phyloP scores from a whole-genome alignment of 768 basidiomycete genomes.

The Leccinum longicurvipes region DNA sequence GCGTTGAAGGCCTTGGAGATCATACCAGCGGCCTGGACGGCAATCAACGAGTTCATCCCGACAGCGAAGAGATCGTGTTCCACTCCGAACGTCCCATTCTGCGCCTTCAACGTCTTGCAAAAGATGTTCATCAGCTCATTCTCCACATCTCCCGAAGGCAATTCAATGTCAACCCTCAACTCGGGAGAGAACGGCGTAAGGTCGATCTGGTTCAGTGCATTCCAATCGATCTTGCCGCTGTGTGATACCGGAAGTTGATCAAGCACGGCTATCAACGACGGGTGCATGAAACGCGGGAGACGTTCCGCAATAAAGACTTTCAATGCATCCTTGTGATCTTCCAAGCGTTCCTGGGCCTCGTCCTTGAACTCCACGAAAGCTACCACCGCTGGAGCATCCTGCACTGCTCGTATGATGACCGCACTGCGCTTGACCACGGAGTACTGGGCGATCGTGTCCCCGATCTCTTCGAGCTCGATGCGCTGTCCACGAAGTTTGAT shows the following conservation, averaged over 20 bases:
- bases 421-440: conserved; percentile 18
- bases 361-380: conserved; percentile 28
- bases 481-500: conserved; percentile 34
- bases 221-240: conserved; percentile 29
- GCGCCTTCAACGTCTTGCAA: conserved; percentile 21
- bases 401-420: conserved; percentile 26
- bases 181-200: conserved; percentile 21
- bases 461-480: conserved; percentile 34
- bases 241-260: conserved; percentile 22
- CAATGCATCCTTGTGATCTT: conserved; percentile 20
- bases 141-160: conserved; percentile 26
- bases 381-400: conserved; percentile 30
- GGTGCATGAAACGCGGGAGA: conserved; percentile 32
- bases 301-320: conserved; percentile 28
- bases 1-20: conserved; percentile 29
- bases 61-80: conserved; percentile 29
- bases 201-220: conserved; percentile 27
- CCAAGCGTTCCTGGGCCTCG: conserved; percentile 8
- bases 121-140: conserved; percentile 25
- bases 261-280: conserved; percentile 27
- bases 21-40: conserved; percentile 30
- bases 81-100: conserved; percentile 21
- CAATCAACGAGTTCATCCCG: conserved; percentile 31
- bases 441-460: conserved; percentile 29
- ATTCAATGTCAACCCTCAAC: conserved; percentile 22